A percentile compares a stretch with the other conserved stretches of the same genome.
Evolutionary conservation across 352 stramenopile species (phyloP).

Genomic region (Chrysophaeum taylorii): DNA sequence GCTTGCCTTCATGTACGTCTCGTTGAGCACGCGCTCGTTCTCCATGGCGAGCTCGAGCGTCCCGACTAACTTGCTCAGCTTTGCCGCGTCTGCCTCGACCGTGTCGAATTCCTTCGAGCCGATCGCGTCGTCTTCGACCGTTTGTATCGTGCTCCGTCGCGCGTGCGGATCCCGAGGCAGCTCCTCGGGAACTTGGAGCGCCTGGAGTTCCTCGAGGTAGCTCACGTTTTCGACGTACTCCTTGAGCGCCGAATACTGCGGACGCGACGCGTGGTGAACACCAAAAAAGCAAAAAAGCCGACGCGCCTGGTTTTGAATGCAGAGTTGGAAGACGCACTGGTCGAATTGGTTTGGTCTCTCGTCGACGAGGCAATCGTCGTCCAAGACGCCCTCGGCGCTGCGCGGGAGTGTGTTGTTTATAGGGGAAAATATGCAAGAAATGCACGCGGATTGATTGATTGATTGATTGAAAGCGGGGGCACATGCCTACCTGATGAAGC

Average conservation of each 20-base stretch:
- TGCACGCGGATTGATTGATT: no score
- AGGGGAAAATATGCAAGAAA: no score
- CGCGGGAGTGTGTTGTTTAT: no score
- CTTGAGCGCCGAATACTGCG: background rate
- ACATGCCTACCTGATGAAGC: no score
- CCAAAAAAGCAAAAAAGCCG: no score
- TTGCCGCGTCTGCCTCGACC: background rate
- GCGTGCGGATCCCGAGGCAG: background rate
- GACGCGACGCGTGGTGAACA: no score
- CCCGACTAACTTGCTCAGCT: conserved; percentile 19
- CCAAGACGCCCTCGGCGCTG: background rate
- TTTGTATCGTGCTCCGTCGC: background rate
- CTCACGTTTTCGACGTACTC: conserved; percentile 1
- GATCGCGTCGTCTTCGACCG: background rate
- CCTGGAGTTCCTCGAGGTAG: background rate
- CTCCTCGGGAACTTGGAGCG: background rate
- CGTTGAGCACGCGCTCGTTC: conserved; percentile 32
- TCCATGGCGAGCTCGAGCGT: conserved; percentile 24
- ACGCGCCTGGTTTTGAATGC: conserved; percentile 12
- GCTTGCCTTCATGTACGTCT: conserved; percentile 20
- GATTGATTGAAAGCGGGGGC: no score
- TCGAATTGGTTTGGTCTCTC: background rate
- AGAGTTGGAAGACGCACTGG: conserved; percentile 6
- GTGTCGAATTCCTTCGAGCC: background rate
- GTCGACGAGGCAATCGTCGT: background rate